Evolutionary conservation across 257 asterid species (phyloP).

Genomic region (Lithospermum erythrorhizon): DNA sequence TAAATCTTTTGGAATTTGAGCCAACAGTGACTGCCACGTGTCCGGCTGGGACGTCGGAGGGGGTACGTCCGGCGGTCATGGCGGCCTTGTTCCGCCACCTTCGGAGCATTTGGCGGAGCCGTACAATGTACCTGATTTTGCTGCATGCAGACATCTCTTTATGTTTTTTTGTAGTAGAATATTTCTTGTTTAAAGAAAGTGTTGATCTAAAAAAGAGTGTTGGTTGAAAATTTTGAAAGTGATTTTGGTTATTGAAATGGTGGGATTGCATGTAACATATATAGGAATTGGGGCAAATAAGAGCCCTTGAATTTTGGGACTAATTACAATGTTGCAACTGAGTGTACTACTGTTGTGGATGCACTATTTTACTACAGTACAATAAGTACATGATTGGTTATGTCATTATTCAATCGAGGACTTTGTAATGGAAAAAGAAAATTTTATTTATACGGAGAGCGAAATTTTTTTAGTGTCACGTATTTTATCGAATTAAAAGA

Average conservation of each 20-base stretch:
- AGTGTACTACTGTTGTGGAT: too few relatives aligned
- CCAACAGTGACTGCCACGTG: conserved; percentile 61
- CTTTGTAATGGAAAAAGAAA: too few relatives aligned
- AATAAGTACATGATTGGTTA: too few relatives aligned
- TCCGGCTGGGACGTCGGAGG: conserved; percentile 55
- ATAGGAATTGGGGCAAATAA: background rate
- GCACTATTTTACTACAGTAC: too few relatives aligned
- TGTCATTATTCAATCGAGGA: too few relatives aligned
- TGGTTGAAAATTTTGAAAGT: conserved; percentile 10
- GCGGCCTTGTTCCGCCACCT: conserved; percentile 55
- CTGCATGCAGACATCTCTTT: conserved; percentile 45
- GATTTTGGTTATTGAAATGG: background rate
- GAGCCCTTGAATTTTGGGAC: background rate
- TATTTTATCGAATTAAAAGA: too few relatives aligned
- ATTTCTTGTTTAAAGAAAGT: background rate
- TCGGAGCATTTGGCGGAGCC: conserved; percentile 51
- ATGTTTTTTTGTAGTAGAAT: background rate
- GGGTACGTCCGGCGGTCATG: conserved; percentile 26
- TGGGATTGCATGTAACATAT: background rate
- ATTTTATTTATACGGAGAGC: too few relatives aligned
- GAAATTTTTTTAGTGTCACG: too few relatives aligned
- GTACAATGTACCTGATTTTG: conserved; percentile 55
- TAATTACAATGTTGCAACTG: conserved; percentile 2
- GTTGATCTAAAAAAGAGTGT: background rate
- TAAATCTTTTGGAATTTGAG: conserved; percentile 26